phyloP scores from a whole-genome alignment of 768 basidiomycete species.

The Tylopilus rubrobrunneus region DNA sequence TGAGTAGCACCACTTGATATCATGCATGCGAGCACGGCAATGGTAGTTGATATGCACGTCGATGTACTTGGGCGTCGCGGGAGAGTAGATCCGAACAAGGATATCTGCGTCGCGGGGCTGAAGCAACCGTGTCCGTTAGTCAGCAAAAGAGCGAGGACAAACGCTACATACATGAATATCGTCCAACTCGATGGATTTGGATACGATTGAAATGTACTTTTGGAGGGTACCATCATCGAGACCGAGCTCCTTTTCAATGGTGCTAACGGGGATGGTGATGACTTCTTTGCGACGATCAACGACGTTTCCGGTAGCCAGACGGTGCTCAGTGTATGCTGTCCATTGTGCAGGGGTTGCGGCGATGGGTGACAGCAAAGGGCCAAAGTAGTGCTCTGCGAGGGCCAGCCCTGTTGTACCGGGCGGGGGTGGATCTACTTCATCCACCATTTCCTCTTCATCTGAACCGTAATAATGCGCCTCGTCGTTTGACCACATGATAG shows the following conservation, averaged over 20 bases:
- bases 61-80: constrained; percentile 7
- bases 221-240: constrained; percentile 1
- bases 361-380: too few species aligned
- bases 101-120: constrained; percentile 1
- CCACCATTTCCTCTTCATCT: neutral
- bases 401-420: neutral
- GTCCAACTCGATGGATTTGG: neutral
- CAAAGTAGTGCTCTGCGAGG: too few species aligned
- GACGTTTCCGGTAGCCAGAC: neutral
- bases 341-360: neutral
- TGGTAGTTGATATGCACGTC: constrained; percentile 11
- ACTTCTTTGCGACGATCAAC: neutral
- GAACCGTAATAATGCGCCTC: neutral
- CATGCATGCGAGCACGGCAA: neutral
- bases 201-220: constrained; percentile 2
- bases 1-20: constrained; percentile 8
- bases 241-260: constrained; percentile 4
- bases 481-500: neutral
- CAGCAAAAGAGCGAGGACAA: too few species aligned
- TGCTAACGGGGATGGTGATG: neutral
- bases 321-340: constrained; percentile 6
- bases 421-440: neutral
- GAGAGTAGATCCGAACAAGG: constrained; percentile 6
- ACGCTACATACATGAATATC: neutral
- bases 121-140: neutral